Base-by-base conservation (phyloP, 495 filamentous ascomycete genomes). In the Aeminium ludgeri region DNA sequence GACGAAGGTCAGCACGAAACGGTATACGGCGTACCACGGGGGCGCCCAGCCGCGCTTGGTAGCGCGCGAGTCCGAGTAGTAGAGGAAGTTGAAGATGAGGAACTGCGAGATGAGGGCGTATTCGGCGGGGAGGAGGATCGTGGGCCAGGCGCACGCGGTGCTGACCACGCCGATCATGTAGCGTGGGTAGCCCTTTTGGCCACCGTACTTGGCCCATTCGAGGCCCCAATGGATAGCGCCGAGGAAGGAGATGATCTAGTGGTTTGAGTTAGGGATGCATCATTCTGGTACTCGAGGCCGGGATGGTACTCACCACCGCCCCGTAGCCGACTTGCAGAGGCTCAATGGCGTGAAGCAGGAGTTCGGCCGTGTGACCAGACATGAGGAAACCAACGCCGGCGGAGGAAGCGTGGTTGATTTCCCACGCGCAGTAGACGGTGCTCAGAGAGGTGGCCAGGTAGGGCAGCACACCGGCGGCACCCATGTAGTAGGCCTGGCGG, bases 141-240 rank as follows among this genome's bases (percentile, higher is more conserved):
- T 95, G 4, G 91, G 87, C 91, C 91, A 96, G 28, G 91, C 89
- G 17, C 92, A 60, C 30, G 80, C 76, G 1, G 91, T 78, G 10
- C 86, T 81, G 39, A 83, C 46, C 15, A 94, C 74, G 48, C 87
- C 89, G 44, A 86, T 71, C 20, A 73, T 76, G 57, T 93, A 97
- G 38, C 89, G 78, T 42, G 59, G 66, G 59, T 81, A 82, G 57
- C 77, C 69, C 46, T 74, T 67, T 58, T 71, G 59, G 53, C 87
- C 73, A 62, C 86, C 69, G 67, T 76, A 74, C 44, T 70, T 67
- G 41, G 80, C 80, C 65, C 72, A 85, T 62, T 86, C 81, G 41
- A 86, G 63, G 48, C 82, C 82, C 91, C 91, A 96, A 61, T 97
- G 89, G 52, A 95, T 74, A 28, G 91, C 89, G 36, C 89, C 89